Evolutionary conservation across 1,284 basidiomycete species (phyloP).

Genomic region (Ceraceosorus guamensis): DNA sequence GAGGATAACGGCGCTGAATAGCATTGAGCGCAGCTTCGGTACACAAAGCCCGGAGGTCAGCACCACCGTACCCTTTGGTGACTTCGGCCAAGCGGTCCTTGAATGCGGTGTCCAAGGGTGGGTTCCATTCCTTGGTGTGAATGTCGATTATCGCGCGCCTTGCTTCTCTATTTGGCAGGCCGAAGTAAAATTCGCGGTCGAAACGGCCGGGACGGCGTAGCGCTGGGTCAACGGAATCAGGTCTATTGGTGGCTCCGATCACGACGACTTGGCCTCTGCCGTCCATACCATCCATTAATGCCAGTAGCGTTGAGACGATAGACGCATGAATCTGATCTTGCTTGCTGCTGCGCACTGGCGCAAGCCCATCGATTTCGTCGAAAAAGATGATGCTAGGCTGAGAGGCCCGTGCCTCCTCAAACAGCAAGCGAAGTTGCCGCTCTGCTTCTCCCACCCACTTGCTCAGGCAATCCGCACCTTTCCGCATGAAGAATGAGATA

Average conservation of each 20-base stretch:
- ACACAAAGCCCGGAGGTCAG: conserved; percentile 64
- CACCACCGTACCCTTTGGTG: conserved; percentile 97
- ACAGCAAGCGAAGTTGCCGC: conserved; percentile 85
- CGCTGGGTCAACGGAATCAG: conserved; percentile 94
- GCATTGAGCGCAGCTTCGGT: conserved; percentile 96
- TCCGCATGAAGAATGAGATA: conserved; percentile 99
- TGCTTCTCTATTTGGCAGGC: conserved; percentile 75
- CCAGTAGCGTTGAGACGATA: conserved; percentile 90
- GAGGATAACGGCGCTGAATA: conserved; percentile 89
- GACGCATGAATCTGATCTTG: conserved; percentile 99
- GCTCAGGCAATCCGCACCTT: conserved; percentile 93
- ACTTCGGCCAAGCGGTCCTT: conserved; percentile 70
- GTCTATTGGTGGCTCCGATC: conserved; percentile 94
- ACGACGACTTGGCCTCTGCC: conserved; percentile 91
- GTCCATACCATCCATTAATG: conserved; percentile 99
- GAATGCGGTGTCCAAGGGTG: conserved; percentile 64
- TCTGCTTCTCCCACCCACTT: conserved; percentile 99
- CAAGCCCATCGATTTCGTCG: conserved; percentile 97
- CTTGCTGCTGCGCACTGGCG: conserved; percentile 92
- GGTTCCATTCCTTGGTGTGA: conserved; percentile 85
- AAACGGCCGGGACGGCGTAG: conserved; percentile 89
- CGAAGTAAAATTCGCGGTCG: conserved; percentile 97
- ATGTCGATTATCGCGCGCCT: conserved; percentile 82
- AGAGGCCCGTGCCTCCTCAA: conserved; percentile 86
- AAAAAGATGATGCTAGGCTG: conserved; percentile 97